Conservation (phyloP, 768 basidiomycete genomes). For the Infundibulicybe gibba region DNA sequence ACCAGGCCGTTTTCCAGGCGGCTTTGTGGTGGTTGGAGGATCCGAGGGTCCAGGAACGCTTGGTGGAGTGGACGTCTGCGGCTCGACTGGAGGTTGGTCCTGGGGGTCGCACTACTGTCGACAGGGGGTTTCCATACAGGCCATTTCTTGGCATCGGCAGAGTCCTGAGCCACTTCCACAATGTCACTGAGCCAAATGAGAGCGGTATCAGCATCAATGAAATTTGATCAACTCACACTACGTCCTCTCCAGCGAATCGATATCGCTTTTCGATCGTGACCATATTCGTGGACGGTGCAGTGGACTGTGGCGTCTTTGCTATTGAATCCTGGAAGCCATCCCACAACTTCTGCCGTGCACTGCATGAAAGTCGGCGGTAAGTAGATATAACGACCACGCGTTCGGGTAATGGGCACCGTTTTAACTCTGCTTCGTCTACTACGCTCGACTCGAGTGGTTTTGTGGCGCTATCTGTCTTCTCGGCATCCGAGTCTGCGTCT, state of each 20-base stretch:
- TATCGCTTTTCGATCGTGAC: conserved; percentile 71
- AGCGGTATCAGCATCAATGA: conserved; percentile 1
- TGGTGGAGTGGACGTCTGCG: conserved; percentile 7
- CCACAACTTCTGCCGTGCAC: conserved; percentile 66
- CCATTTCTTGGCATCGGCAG: conserved; percentile 76
- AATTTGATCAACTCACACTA: conserved; percentile 46
- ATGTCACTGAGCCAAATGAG: conserved; percentile 52
- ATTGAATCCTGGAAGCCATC: conserved; percentile 63
- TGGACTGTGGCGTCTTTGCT: conserved; percentile 21
- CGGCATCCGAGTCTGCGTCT: conserved; percentile 31
- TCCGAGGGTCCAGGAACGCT: too few species aligned
- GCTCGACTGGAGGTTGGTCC: conserved; percentile 1
- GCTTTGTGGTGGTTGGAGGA: conserved; percentile 11
- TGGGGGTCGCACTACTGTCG: conserved; percentile 1
- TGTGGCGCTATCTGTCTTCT: conserved; percentile 29
- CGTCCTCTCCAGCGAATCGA: conserved; percentile 74
- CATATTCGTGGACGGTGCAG: conserved; percentile 27
- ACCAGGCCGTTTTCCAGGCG: conserved; percentile 44
- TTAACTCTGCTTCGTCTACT: conserved; percentile 36
- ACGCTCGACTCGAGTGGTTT: conserved; percentile 17
- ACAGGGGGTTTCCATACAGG: conserved; percentile 41
- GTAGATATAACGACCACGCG: background rate
- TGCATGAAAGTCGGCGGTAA: conserved; percentile 19
- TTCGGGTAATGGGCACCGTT: conserved; percentile 31
- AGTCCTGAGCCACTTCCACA: conserved; percentile 68